These are phyloP conservation scores for Tanacetum coccineum DNA, from an alignment of 129 eudicot genomes.

Conservation along the genomic window DNA sequence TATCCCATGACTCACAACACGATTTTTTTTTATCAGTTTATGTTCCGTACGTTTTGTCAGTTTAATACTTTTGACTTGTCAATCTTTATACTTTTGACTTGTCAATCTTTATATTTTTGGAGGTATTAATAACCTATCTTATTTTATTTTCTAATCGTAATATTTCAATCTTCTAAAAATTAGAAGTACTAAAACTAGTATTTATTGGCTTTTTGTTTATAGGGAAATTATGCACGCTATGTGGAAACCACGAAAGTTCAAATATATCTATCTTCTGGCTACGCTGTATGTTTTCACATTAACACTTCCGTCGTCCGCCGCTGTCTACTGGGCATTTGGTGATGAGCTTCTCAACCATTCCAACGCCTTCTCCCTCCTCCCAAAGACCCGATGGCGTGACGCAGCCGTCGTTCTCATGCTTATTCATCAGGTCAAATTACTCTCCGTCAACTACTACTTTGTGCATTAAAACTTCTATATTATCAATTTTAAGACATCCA, in stretches of 20 bases:
- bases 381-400: slow-evolving; percentile 82
- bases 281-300: slow-evolving; percentile 89
- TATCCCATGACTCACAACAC: no score
- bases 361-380: slow-evolving; percentile 89
- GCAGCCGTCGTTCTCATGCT: slow-evolving; percentile 94
- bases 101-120: no score
- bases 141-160: no score
- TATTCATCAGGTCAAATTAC: slow-evolving; percentile 70
- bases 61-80: no score
- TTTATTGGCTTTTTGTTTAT: neutral
- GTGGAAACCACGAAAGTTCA: slow-evolving; percentile 97
- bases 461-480: neutral
- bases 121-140: no score
- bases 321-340: slow-evolving; percentile 94
- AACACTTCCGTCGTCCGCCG: slow-evolving; percentile 77
- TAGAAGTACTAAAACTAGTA: neutral
- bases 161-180: no score
- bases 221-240: slow-evolving; percentile 96
- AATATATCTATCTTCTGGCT: slow-evolving; percentile 79
- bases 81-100: no score
- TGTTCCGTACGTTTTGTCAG: no score
- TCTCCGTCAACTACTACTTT: no score
- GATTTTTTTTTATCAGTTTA: no score
- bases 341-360: slow-evolving; percentile 84
- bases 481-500: neutral